Percentiles rank a stretch among this genome's conserved stretches.
Evolutionary conservation across 805 yeast species (phyloP).

Genomic region (Suhomyces xylopsoci): DNA sequence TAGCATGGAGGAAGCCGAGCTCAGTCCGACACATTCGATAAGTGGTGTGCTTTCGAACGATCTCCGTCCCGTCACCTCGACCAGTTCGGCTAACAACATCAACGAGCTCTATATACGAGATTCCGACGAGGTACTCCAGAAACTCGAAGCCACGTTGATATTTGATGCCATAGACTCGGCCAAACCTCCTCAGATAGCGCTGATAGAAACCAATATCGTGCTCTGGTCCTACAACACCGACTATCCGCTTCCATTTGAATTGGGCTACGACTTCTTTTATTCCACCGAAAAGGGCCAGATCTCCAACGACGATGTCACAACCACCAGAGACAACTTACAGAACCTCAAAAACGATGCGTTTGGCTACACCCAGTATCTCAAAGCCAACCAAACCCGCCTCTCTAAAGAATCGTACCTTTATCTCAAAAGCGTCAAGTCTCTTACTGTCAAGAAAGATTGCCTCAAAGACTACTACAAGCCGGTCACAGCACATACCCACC

Average conservation of each 20-base stretch:
- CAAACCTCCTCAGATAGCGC: conserved; percentile 33
- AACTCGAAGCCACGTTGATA: conserved; percentile 25
- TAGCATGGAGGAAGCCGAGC: conserved; percentile 6
- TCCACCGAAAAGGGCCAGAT: conserved; percentile 19
- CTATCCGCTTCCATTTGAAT: conserved; percentile 37
- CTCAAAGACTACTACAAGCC: conserved; percentile 35
- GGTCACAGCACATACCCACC: conserved; percentile 20
- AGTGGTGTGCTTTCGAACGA: conserved; percentile 4
- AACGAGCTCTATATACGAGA: conserved; percentile 30
- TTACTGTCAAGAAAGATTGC: conserved; percentile 40
- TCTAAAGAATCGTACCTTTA: conserved; percentile 34
- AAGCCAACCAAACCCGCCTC: conserved; percentile 29
- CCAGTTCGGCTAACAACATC: conserved; percentile 22
- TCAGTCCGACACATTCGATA: conserved; percentile 3
- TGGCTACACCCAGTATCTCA: conserved; percentile 33
- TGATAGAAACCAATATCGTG: conserved; percentile 35
- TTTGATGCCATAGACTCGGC: conserved; percentile 23
- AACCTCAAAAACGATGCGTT: conserved; percentile 31
- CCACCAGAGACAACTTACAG: conserved; percentile 35
- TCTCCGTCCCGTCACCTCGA: conserved; percentile 14
- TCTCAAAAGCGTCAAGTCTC: conserved; percentile 35
- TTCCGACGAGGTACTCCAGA: conserved; percentile 17
- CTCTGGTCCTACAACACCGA: conserved; percentile 42
- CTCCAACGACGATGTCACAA: conserved; percentile 25
- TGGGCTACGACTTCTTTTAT: conserved; percentile 43